Conservation (phyloP, 371 early-diverging fungal species). For the Saksenaea oblongispora region DNA sequence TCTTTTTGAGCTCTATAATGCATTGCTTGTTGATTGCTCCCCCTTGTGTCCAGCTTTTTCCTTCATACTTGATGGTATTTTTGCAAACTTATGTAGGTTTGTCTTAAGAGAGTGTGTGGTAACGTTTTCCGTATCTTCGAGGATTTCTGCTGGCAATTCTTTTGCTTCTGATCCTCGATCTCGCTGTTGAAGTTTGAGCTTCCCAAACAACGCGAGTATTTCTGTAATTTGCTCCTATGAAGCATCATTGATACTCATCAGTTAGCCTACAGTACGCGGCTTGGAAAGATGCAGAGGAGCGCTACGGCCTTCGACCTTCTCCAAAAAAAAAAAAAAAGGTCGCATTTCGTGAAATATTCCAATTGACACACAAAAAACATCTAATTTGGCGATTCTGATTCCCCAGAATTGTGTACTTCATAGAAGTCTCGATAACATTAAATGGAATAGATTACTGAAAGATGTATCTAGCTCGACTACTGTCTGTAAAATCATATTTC, state of each 20-base stretch:
- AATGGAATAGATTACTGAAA: no score
- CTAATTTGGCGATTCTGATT: no score
- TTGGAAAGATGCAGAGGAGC: neutral
- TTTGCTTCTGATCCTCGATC: no score
- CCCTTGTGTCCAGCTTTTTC: slow-evolving; percentile 2
- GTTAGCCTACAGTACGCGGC: neutral
- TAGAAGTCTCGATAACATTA: no score
- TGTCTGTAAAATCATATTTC: no score
- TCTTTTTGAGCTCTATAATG: neutral
- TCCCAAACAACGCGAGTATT: neutral
- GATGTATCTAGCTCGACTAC: no score
- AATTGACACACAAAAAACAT: no score
- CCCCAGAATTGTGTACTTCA: no score
- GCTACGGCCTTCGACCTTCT: no score
- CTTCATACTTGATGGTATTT: neutral
- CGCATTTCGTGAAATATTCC: no score
- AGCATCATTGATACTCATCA: no score
- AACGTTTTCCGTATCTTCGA: neutral
- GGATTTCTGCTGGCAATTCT: neutral
- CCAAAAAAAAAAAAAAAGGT: no score
- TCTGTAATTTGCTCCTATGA: neutral
- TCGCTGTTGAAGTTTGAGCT: neutral
- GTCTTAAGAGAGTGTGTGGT: neutral
- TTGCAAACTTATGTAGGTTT: neutral
- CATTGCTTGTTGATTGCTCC: neutral